Evolutionary conservation across 2,329 filamentous ascomycete genomes (phyloP).

Genomic region (Microcera coccophila): DNA sequence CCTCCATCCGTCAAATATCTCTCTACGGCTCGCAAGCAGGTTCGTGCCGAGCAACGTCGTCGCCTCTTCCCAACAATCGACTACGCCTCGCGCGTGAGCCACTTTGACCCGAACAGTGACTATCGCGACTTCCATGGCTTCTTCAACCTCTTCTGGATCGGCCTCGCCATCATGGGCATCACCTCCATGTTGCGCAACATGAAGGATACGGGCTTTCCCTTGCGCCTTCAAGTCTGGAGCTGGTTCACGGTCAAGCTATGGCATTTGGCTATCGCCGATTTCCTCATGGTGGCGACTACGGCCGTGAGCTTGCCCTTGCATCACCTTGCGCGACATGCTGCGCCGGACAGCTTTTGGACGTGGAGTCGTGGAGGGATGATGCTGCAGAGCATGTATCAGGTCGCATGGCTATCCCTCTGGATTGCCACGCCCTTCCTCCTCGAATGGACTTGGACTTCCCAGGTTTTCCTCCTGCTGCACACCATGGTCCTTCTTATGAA

Average conservation of each 20-base stretch:
- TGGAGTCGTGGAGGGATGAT: constrained; percentile 78
- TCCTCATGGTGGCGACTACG: constrained; percentile 77
- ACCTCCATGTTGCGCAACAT: constrained; percentile 91
- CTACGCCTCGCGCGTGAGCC: constrained; percentile 84
- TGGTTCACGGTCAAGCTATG: constrained; percentile 85
- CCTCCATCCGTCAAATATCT: constrained; percentile 88
- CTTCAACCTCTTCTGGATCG: constrained; percentile 98
- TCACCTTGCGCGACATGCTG: constrained; percentile 54
- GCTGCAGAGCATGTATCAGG: constrained; percentile 79
- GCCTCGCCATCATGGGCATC: constrained; percentile 91
- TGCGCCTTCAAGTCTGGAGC: constrained; percentile 82
- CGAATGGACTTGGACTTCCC: constrained; percentile 93
- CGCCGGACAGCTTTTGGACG: constrained; percentile 51
- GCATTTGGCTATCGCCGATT: constrained; percentile 79
- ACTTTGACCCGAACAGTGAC: constrained; percentile 90
- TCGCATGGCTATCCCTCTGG: constrained; percentile 77
- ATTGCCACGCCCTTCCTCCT: constrained; percentile 78
- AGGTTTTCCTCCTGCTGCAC: constrained; percentile 91
- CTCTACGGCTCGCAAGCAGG: constrained; percentile 77
- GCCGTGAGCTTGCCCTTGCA: constrained; percentile 71
- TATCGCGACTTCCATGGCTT: constrained; percentile 95
- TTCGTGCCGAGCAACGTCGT: constrained; percentile 73
- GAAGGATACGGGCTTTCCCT: constrained; percentile 85
- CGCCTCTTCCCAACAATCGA: constrained; percentile 91
- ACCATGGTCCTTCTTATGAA: constrained; percentile 94